Percentiles rank a stretch among this genome's conserved stretches.
Evolutionary conservation across 768 basidiomycete species (phyloP).

Genomic region (Leccinum olivaceopallidum): DNA sequence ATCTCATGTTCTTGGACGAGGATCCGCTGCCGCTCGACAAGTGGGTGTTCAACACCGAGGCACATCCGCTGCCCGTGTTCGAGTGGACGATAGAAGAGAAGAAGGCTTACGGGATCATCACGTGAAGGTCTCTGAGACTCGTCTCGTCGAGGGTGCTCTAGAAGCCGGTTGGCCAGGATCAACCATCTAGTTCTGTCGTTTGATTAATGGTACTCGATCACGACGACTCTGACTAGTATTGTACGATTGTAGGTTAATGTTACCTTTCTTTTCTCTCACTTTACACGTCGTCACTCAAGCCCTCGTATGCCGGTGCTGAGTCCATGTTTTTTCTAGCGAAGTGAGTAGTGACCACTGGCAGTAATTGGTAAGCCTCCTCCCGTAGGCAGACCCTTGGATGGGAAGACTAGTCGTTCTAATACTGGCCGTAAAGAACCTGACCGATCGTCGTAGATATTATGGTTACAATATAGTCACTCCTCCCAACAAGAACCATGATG

Average conservation of each 20-base stretch:
- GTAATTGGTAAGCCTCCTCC: too few species aligned
- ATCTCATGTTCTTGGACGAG: conserved; percentile 1
- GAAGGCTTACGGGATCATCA: background rate
- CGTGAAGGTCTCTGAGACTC: background rate
- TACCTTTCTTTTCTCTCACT: background rate
- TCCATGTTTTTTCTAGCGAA: too few species aligned
- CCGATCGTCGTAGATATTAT: too few species aligned
- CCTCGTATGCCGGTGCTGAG: too few species aligned
- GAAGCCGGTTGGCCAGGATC: background rate
- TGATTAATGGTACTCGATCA: background rate
- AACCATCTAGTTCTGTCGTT: background rate
- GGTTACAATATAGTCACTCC: too few species aligned
- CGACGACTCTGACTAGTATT: background rate
- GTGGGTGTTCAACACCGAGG: background rate
- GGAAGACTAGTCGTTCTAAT: too few species aligned
- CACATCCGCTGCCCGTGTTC: background rate
- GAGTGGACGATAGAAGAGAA: conserved; percentile 1
- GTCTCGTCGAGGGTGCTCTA: background rate
- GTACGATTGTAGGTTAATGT: background rate
- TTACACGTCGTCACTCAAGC: background rate
- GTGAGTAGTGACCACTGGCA: too few species aligned
- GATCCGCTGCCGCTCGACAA: background rate
- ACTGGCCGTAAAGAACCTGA: too few species aligned
- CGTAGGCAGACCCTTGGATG: too few species aligned
- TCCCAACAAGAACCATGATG: too few species aligned